These are phyloP conservation scores for Rossbeevera mucosa DNA, from an alignment of 768 basidiomycete species.

Conservation along the genomic window DNA sequence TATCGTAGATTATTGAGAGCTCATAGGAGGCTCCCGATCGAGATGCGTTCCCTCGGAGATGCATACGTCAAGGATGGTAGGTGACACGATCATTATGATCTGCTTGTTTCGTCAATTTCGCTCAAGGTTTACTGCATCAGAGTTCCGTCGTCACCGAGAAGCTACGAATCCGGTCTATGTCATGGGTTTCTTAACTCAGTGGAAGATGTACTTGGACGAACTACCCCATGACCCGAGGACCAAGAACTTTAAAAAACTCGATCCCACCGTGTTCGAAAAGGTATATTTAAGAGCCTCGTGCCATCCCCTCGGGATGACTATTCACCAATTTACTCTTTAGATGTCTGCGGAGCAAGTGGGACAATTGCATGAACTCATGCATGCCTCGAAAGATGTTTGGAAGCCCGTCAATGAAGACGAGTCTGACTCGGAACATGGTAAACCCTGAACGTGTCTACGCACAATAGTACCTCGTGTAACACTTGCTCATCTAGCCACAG, in stretches of 20 bases:
- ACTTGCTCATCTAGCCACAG: constrained; percentile 4
- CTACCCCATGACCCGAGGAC: constrained; percentile 43
- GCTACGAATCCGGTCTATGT: constrained; percentile 85
- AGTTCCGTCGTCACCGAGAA: constrained; percentile 79
- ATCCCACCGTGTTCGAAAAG: constrained; percentile 72
- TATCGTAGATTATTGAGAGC: constrained; percentile 78
- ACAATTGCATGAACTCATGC: constrained; percentile 93
- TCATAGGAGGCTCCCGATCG: constrained; percentile 65
- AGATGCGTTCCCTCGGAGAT: constrained; percentile 84
- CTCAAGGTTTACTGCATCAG: constrained; percentile 36
- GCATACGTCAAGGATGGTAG: constrained; percentile 78
- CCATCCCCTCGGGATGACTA: constrained; percentile 4
- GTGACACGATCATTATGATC: constrained; percentile 7
- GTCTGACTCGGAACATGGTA: constrained; percentile 3
- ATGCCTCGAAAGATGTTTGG: constrained; percentile 85
- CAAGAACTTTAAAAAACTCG: constrained; percentile 58
- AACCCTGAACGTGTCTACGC: constrained; percentile 10
- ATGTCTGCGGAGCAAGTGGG: constrained; percentile 89
- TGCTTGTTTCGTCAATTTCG: background rate
- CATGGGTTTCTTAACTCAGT: constrained; percentile 93
- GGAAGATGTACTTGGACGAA: constrained; percentile 88
- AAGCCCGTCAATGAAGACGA: constrained; percentile 41
- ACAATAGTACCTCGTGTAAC: constrained; percentile 3
- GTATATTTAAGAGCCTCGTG: constrained; percentile 30
- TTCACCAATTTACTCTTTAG: constrained; percentile 34